Base-by-base conservation (phyloP, 2,329 filamentous ascomycete species). In the Parasarocladium wereldwijsianum region DNA sequence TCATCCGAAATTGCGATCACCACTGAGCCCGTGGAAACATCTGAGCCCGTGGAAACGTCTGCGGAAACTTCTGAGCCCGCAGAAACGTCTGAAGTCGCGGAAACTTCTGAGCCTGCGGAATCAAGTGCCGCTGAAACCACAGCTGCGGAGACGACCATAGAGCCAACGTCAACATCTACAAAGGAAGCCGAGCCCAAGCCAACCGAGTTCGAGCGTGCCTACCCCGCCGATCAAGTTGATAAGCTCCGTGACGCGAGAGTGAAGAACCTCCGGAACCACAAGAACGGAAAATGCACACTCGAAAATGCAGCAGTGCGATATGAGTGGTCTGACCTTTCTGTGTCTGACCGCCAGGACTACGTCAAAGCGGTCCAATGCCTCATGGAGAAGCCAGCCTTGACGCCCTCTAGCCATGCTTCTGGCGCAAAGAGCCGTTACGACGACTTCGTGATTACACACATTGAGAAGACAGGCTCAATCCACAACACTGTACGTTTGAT, bases 371-470 rank as follows among this genome's bases (percentile, higher is more conserved):
- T 62, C 28, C 45, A 57, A 23, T 66, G 63, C 32, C 40, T 66
- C 12, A 51, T 55, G 34, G 39, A 39, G 4, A 45, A 48, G 36
- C 54, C 58, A 1, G 38, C 58, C 4, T 42, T 40, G 13, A 52
- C 51, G 0, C 47, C 52, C 1, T 32, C 44, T 1, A 38, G 42
- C 1, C 43, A 49, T 9, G 55, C 52, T 0, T 46, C 60, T 0
- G 64, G 63, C 3, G 59, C 55, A 3, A 51, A 48, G 33, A 56
- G 50, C 3, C 36, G 61, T 33, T 66, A 56, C 34, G 64, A 69
- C 38, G 64, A 69, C 34, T 68, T 58, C 24, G 49, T 63, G 5
- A 60, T 55, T 5, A 50, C 54, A 0, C 64, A 69, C 35, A 55
- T 69, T 33, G 57, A 62, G 31, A 51, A 59, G 36, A 63, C 63